Conservation (phyloP, 2,329 filamentous ascomycete species). For the Diaporthe vaccinii region DNA sequence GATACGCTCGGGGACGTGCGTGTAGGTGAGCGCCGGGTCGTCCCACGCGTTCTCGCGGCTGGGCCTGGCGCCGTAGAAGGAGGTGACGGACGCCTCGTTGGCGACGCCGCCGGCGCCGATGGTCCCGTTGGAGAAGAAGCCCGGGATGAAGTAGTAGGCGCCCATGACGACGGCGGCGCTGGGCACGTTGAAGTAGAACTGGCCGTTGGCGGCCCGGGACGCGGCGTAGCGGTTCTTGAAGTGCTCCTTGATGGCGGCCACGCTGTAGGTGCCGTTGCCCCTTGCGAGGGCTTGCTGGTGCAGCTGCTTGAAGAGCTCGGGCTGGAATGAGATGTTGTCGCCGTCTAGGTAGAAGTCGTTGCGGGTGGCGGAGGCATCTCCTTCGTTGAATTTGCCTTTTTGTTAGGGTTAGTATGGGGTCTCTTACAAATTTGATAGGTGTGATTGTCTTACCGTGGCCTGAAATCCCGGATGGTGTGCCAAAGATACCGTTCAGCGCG, state of each 20-base stretch:
- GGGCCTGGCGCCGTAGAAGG: constrained; percentile 42
- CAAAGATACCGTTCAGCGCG: constrained; percentile 39
- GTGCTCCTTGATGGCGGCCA: constrained; percentile 40
- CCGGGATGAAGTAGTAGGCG: constrained; percentile 41
- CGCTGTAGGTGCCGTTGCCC: constrained; percentile 41
- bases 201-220: constrained; percentile 38
- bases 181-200: constrained; percentile 43
- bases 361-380: constrained; percentile 41
- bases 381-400: constrained; percentile 39
- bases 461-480: constrained; percentile 40
- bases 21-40: constrained; percentile 38
- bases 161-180: constrained; percentile 41
- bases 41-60: constrained; percentile 32
- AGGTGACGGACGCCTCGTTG: constrained; percentile 43
- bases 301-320: constrained; percentile 41
- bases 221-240: constrained; percentile 41
- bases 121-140: constrained; percentile 42
- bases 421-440: background rate
- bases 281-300: constrained; percentile 42
- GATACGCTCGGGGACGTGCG: constrained; percentile 40
- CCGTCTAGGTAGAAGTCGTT: constrained; percentile 42
- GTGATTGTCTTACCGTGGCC: constrained; percentile 34
- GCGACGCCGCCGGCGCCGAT: constrained; percentile 40
- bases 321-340: constrained; percentile 45
- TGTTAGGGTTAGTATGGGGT: background rate